phyloP scores from a whole-genome alignment of 352 stramenopile species.

The Globisporangium abappressorium region DNA sequence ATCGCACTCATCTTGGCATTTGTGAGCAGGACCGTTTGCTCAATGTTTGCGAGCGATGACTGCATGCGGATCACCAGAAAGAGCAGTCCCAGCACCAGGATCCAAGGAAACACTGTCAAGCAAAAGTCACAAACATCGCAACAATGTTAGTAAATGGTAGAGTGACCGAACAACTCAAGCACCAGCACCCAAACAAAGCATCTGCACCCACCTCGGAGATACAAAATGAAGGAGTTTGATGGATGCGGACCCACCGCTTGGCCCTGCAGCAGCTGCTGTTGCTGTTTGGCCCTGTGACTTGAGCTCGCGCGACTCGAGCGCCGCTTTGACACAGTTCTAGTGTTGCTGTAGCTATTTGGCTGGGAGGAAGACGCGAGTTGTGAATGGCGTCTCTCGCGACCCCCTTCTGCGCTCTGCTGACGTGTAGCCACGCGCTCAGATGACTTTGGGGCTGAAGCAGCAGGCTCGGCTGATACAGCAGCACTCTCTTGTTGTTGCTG shows the following conservation, averaged over 20 bases:
- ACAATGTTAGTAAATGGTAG: background rate
- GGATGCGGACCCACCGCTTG: background rate
- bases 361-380: background rate
- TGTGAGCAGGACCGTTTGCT: constrained; percentile 43
- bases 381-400: background rate
- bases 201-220: constrained; percentile 17
- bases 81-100: constrained; percentile 59
- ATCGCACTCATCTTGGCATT: constrained; percentile 35
- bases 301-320: constrained; percentile 14
- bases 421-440: background rate
- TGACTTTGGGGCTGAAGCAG: background rate
- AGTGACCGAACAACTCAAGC: background rate
- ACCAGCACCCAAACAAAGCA: background rate
- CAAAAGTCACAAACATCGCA: background rate
- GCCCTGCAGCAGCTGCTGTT: background rate
- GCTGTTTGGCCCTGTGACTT: constrained; percentile 6
- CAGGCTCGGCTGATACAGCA: background rate
- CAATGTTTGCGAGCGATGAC: constrained; percentile 55
- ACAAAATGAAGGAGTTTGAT: constrained; percentile 19
- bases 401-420: background rate
- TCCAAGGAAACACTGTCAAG: constrained; percentile 53
- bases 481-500: background rate
- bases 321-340: constrained; percentile 7
- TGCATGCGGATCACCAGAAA: constrained; percentile 61
- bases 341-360: background rate